Evolutionary conservation across 768 basidiomycete genomes (phyloP), one percentile per base, ranked within the genome.

Genomic region (Heimioporus sp.): DNA sequence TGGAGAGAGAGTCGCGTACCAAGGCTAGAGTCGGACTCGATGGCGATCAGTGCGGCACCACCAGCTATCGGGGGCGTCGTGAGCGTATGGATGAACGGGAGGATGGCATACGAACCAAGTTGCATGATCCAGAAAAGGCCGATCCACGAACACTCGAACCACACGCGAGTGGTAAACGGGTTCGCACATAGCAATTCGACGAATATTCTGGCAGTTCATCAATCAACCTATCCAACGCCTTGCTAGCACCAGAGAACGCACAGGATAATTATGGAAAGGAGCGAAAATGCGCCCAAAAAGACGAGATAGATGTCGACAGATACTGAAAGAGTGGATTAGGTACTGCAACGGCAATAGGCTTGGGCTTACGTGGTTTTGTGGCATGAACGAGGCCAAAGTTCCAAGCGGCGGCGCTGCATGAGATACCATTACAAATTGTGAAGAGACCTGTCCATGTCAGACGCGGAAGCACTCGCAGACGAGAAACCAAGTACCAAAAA

Each of bases 131-230:
- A 83, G 58, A 84, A 82, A 6, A 83, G 16, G 1, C 72, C 70
- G 34, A 83, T 69, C 87, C 86, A 90, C 20, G 67, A 43, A 57
- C 78, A 79, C 63, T 90, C 88, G 56, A 89, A 85, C 84, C 85
- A 87, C 15, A 89, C 80, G n/a, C 75, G 77, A 20, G 78, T 77
- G 19, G 81, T 75, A 40, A 85, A 63, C 8, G 79, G 67, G 64
- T 78, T 70, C 53, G 70, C 74, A 17, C 76, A 74, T 20, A 79
- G 60, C 34, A 88, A 65, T 65, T 89, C 86, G 36, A 81, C 64
- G 55, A 85, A 84, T 41, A 79, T 76, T 62, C 80, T 81, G 43
- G 17, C 17, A n/a, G 49, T n/a, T 16, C 37, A 21, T 57, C 42
- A 50, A 49, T 48, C 30, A 48, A 49, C 6, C n/a, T 44, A n/a